A percentile compares a stretch with the other conserved stretches of the same genome.
phyloP scores from a whole-genome alignment of 2,329 filamentous ascomycete genomes.

The Colletotrichum sp. region DNA sequence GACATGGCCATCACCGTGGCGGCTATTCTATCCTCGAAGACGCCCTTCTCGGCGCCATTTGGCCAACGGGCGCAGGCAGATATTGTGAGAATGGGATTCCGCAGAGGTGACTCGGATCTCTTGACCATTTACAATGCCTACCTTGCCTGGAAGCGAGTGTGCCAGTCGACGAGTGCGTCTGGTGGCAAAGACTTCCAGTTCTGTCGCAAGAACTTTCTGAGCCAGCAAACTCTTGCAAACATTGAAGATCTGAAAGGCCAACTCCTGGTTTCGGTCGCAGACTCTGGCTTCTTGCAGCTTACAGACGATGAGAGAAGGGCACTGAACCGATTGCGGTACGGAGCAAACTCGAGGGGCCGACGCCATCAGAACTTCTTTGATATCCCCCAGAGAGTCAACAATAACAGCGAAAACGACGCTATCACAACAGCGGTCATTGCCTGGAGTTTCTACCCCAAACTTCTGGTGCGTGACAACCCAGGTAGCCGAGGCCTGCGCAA shows the following conservation, averaged over 20 bases:
- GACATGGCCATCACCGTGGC: conserved; percentile 92
- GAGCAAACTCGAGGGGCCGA: conserved; percentile 51
- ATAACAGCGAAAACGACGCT: conserved; percentile 79
- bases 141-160: conserved; percentile 83
- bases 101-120: conserved; percentile 87
- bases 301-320: conserved; percentile 73
- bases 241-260: conserved; percentile 97
- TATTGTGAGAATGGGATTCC: conserved; percentile 77
- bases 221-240: conserved; percentile 83
- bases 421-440: conserved; percentile 83
- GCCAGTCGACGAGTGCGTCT: conserved; percentile 60
- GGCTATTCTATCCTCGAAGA: conserved; percentile 92
- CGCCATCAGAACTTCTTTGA: conserved; percentile 78
- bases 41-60: conserved; percentile 87
- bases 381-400: conserved; percentile 76
- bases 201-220: conserved; percentile 93
- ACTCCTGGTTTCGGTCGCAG: conserved; percentile 81
- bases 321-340: conserved; percentile 72
- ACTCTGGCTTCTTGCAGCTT: conserved; percentile 81
- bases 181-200: conserved; percentile 82
- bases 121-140: conserved; percentile 96
- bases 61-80: conserved; percentile 84
- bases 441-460: conserved; percentile 95
- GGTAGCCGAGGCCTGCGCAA: conserved; percentile 83
- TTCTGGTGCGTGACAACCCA: conserved; percentile 77